Percentiles rank a stretch among this genome's conserved stretches.
These are phyloP conservation scores for Aureobasidium leucospermi DNA, from an alignment of 2,329 filamentous ascomycete species.

Conservation along the genomic window DNA sequence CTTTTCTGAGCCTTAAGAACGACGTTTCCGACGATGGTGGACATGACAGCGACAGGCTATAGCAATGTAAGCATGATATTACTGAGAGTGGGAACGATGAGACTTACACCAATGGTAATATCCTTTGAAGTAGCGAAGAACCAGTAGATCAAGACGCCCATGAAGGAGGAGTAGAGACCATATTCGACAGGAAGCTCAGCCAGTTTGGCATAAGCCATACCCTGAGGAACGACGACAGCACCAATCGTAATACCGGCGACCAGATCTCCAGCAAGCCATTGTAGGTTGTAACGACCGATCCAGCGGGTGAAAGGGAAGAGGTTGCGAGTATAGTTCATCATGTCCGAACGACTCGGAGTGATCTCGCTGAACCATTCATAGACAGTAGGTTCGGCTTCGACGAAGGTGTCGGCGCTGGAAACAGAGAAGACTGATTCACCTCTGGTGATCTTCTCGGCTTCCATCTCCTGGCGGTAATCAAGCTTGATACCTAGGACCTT, in stretches of 20 bases:
- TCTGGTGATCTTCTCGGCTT: slow-evolving; percentile 57
- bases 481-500: slow-evolving; percentile 79
- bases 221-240: slow-evolving; percentile 83
- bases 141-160: slow-evolving; percentile 93
- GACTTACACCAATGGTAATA: slow-evolving; percentile 83
- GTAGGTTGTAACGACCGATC: slow-evolving; percentile 79
- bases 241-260: slow-evolving; percentile 76
- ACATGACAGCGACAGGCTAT: slow-evolving; percentile 90
- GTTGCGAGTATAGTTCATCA: slow-evolving; percentile 55
- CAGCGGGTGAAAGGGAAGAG: slow-evolving; percentile 87
- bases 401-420: slow-evolving; percentile 66
- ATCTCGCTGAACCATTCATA: slow-evolving; percentile 63
- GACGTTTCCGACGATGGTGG: slow-evolving; percentile 64
- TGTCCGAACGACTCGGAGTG: slow-evolving; percentile 50
- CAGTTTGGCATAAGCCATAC: slow-evolving; percentile 88
- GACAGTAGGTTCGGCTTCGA: slow-evolving; percentile 73
- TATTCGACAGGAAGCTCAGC: slow-evolving; percentile 75
- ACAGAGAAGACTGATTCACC: slow-evolving; percentile 75
- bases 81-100: not conserved
- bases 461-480: slow-evolving; percentile 55
- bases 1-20: slow-evolving; percentile 55
- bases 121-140: slow-evolving; percentile 98
- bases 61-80: not conserved
- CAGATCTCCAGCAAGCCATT: slow-evolving; percentile 84
- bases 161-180: slow-evolving; percentile 91